A percentile compares a stretch with the other conserved stretches of the same genome.
phyloP scores from a whole-genome alignment of 306 rosid genomes.

The Herpetospermum pedunculosum region DNA sequence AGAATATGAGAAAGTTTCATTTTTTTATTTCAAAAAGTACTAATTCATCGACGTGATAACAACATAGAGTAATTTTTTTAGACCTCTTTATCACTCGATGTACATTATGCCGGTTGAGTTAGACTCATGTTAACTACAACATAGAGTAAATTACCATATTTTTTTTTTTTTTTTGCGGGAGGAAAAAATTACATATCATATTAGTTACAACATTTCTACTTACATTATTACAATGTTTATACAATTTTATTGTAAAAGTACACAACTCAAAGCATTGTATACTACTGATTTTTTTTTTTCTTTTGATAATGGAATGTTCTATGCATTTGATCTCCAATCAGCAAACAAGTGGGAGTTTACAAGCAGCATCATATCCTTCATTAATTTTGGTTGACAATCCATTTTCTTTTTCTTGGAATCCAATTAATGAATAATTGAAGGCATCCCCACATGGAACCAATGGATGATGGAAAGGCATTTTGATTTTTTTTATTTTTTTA shows the following conservation, averaged over 20 bases:
- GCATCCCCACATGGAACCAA: slow-evolving; percentile 35
- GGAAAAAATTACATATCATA: too few species aligned
- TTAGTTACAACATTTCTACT: background rate
- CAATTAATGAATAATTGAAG: slow-evolving; percentile 12
- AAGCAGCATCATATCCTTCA: slow-evolving; percentile 3
- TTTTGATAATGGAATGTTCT: background rate
- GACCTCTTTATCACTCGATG: too few species aligned
- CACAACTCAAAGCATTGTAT: background rate
- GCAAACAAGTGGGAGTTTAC: slow-evolving; percentile 7
- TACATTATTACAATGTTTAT: background rate
- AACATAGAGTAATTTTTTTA: too few species aligned
- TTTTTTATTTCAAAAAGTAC: background rate
- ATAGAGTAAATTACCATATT: background rate
- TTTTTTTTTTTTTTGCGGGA: too few species aligned
- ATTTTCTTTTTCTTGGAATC: slow-evolving; percentile 11
- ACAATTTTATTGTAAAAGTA: background rate
- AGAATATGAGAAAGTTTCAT: background rate
- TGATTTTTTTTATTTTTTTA: background rate
- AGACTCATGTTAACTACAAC: too few species aligned
- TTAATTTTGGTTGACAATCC: background rate
- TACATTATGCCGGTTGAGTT: too few species aligned
- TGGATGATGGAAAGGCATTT: slow-evolving; percentile 17
- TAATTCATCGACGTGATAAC: background rate
- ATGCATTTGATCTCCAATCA: background rate
- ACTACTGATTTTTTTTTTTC: background rate